Base-by-base conservation (phyloP, 345 rosid genomes). In the Acer saccharum region DNA sequence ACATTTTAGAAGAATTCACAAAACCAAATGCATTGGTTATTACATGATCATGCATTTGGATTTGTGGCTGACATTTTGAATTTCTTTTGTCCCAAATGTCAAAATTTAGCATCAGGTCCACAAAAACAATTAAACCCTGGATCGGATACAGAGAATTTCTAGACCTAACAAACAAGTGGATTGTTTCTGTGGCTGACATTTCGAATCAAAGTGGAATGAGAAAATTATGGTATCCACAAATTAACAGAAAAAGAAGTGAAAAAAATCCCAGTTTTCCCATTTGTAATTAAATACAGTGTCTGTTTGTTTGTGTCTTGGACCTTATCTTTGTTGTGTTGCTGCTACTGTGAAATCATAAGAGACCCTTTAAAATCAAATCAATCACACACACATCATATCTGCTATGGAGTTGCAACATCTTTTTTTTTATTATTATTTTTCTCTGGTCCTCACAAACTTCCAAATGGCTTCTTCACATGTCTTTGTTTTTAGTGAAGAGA, bases 401-500 rank as follows among this genome's bases (percentile, higher is more conserved):
- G 10, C 21, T 17, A 66, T 76, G 72, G 70, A 8, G 61, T 48
- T 54, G 54, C 58, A 61, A 43, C 43, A 35, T 29, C 32, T 29
- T 29, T 29, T 29, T 29, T 29, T 29, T 29, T n/a, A n/a, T 29
- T 32, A 8, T 43, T 43, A 6, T 6, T 60, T 23, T 63, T n/a
- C 61, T 48, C 73, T 69, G 62, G 25, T 76, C 60, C 62, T 52
- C 86, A 70, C 81, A 80, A 75, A 52, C 81, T 20, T 67, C 84
- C 88, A 90, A 89, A 82, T 74, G 44, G 61, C 21, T 69, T 82
- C 84, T 87, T 93, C 97, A 93, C 97, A 90, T 93, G 98, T 88
- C 91, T 88, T 90, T 93, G 98, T 93, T 83, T 81, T 84, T 87
- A 89, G 91, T 79, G 92, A 77, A 85, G 76, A 62, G 70, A 83